Conservation (phyloP, 2,329 filamentous ascomycete species). For the Trichoderma sp. region DNA sequence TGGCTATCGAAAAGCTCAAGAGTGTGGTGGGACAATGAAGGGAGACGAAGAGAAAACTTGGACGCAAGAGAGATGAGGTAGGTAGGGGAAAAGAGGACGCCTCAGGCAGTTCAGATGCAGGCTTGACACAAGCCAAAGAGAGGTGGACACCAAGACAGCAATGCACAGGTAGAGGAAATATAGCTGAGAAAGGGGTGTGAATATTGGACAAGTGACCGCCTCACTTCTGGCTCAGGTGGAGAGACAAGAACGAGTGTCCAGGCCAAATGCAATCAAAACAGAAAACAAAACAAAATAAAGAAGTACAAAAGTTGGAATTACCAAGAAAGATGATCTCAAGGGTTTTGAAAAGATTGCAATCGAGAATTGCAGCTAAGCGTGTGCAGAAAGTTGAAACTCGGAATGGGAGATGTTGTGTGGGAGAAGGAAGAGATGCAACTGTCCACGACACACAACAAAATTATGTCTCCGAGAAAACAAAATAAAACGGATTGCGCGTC, state of each 20-base stretch:
- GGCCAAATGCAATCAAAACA: background rate
- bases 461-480: background rate
- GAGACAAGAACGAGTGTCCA: background rate
- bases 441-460: background rate
- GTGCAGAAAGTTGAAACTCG: background rate
- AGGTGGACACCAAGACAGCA: too few species aligned
- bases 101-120: background rate
- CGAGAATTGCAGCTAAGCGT: background rate
- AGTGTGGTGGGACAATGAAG: background rate
- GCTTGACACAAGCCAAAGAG: background rate
- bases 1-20: background rate
- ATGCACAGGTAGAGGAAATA: too few species aligned
- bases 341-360: background rate
- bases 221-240: background rate
- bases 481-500: background rate
- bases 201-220: background rate
- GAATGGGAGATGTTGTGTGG: background rate
- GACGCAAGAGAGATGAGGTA: background rate
- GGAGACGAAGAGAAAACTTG: background rate
- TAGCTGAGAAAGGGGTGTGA: background rate
- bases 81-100: background rate
- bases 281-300: background rate
- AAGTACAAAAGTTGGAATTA: background rate
- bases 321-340: background rate
- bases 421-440: background rate